Evolutionary conservation across 306 rosid species (phyloP), one percentile per base, ranked within the genome.

Genomic region (barrel medic (Medicago truncatula)): DNA sequence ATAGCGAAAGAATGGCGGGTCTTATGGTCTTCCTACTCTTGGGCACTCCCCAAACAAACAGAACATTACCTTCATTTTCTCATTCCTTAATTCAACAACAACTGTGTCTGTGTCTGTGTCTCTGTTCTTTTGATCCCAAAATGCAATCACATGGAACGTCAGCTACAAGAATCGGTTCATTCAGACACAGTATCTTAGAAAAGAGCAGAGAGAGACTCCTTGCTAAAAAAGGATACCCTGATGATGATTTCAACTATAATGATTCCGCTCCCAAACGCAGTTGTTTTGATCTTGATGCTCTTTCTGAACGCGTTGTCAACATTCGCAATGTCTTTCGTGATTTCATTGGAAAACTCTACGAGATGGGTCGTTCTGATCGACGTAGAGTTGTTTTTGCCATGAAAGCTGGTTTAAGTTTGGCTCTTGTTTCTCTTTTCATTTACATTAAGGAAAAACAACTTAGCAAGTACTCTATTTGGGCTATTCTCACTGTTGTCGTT

Each of bases 341-440:
- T 0, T 13, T 66, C 57, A 52, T 63, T 10, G 0, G 6, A 1
- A 73, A 86, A 62, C 49, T 91, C 28, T 87, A 81, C 41, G 67
- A 86, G 38, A 89, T 91, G 97, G 97, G 97, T 25, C 85, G 78
- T 31, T 79, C 86, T 2, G 97, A 91, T 73, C 94, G 82, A 31
- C 86, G 94, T 1, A 91, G 89, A 80, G 76, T 82, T 7, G 6
- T 87, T 4, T 89, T 89, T 8, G 88, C 94, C 14, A 49, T 20
- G 52, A 91, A 91, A 78, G 84, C 88, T 80, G 97, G 90, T 1
- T 8, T 87, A 17, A 76, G 89, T 0, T 56, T 91, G 31, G 90
- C 94, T 4, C 44, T 89, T 8, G 90, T 86, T 0, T 87, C 94
- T 2, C 86, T 89, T 14, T 74, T 86, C 62, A 83, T 89, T 9